Base-by-base conservation (phyloP, 441 rosid genomes). In the Croton laevigatus region DNA sequence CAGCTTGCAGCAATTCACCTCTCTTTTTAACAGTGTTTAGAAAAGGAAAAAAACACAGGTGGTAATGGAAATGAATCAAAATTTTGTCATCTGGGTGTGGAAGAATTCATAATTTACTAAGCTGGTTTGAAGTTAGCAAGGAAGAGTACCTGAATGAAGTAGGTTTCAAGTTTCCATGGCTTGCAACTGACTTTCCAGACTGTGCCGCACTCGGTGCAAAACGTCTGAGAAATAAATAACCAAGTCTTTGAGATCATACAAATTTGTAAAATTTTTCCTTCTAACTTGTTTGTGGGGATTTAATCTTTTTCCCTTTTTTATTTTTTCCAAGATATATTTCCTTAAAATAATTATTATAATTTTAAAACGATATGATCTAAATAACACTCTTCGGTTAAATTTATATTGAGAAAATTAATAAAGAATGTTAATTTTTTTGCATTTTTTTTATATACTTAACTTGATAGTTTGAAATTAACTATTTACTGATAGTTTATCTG, bases 81-180 rank as follows among this genome's bases (percentile, higher is more conserved):
- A 42, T 48, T 52, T 69, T 17, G 59, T n/a, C 65, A 70, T 32
- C 81, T 51, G 78, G 78, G 76, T 27, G 32, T 62, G 65, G 44
- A 54, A 55, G 76, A 49, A 40, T 45, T 49, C 6, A 65, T 17
- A 42, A 78, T 75, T 62, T 23, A n/a, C 61, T 52, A 62, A 67
- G 73, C 59, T 49, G 82, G 79, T 79, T 77, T 6, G 19, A 71
- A 69, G 5, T 45, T 32, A 36, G n/a, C 37, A 61, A 69, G 60
- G 72, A 57, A 60, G 62, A 37, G 61, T 53, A 81, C 83, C 83
- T 71, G 73, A 70, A 27, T 20, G 44, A 40, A 16, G 55, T 17
- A 45, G 61, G 53, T 40, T 34, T 14, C 27, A 36, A 57, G 49
- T 7, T 27, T 62, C 52, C 12, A 49, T 20, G 22, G 59, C 38